Percentiles rank a stretch among this genome's conserved stretches.
phyloP scores from a whole-genome alignment of 2,329 filamentous ascomycete species.

The Coleophoma eucalyptorum region DNA sequence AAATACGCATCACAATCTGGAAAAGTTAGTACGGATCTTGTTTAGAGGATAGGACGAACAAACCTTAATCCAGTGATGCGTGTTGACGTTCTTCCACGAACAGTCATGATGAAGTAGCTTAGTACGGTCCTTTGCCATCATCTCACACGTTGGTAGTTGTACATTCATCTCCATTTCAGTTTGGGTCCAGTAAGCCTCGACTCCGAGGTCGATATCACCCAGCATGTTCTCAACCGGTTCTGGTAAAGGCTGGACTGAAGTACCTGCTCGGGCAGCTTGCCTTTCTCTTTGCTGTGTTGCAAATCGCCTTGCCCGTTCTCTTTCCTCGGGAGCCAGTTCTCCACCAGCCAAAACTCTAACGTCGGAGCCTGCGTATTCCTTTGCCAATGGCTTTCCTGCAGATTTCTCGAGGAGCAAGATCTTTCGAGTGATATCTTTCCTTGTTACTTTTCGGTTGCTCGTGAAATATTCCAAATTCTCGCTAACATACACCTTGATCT shows the following conservation, averaged over 20 bases:
- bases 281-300: slow-evolving; percentile 32
- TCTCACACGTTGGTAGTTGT: slow-evolving; percentile 66
- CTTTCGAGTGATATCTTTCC: slow-evolving; percentile 63
- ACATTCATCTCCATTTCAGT: slow-evolving; percentile 76
- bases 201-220: slow-evolving; percentile 52
- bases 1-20: slow-evolving; percentile 70
- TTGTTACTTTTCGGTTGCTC: slow-evolving; percentile 62
- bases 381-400: slow-evolving; percentile 58
- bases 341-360: slow-evolving; percentile 64
- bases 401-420: slow-evolving; percentile 69
- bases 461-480: slow-evolving; percentile 72
- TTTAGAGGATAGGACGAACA: slow-evolving; percentile 3
- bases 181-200: slow-evolving; percentile 53
- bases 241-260: slow-evolving; percentile 28
- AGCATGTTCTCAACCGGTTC: slow-evolving; percentile 53
- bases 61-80: slow-evolving; percentile 78
- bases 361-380: slow-evolving; percentile 62
- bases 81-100: slow-evolving; percentile 69
- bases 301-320: slow-evolving; percentile 28
- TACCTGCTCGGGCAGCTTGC: slow-evolving; percentile 50
- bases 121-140: slow-evolving; percentile 58
- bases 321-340: slow-evolving; percentile 52
- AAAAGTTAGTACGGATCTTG: slow-evolving; percentile 2
- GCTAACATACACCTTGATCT: slow-evolving; percentile 70
- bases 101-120: slow-evolving; percentile 67